Base-by-base conservation (phyloP, 73 alveolate species). In the Stentor coeruleus region DNA sequence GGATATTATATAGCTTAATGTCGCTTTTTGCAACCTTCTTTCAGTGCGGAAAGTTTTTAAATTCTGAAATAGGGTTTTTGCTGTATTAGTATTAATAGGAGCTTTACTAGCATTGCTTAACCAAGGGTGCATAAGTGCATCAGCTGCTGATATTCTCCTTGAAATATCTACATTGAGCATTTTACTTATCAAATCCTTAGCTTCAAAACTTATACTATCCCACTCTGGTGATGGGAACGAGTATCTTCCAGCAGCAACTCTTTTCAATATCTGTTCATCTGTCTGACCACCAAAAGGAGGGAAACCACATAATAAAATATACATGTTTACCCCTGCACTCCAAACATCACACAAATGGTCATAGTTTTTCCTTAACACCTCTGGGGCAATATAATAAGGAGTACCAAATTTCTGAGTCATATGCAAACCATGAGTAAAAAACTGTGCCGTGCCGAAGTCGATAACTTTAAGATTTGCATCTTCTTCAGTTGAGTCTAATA, bases 311-410 rank as follows among this genome's bases (percentile, higher is more conserved):
- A 75, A 15, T 33, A 75, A 14, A n/a, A 38, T 15, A 38, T 39
- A 75, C 15, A 75, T 20, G 39, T 37, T 75, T 0, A 75, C 58
- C 3, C 83, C 83, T 26, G 74, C 59, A 75, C 83, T 75, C 83
- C 83, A 75, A 75, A 75, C 39, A 40, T 75, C 83, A 3, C 83
- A 36, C 39, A 37, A 37, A 15, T 36, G 40, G 39, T 31, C 66
- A 31, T 31, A 38, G 6, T 14, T n/a, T 33, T 66, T 33, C 14
- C 33, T 35, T 6, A 75, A 20, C 0, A 75, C 77, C 38, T 75
- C 83, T 36, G 83, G 83, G 39, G 83, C 83, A 28, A 75, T 75
- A 75, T 75, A 75, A 38, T 75, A 75, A 75, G n/a, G 31, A 0
- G 83, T 36, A 20, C 66, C 81, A 37, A 14, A 20, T n/a, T 15